Conservation (phyloP, 805 yeast genomes). For the Candida pseudoglaebosa region DNA sequence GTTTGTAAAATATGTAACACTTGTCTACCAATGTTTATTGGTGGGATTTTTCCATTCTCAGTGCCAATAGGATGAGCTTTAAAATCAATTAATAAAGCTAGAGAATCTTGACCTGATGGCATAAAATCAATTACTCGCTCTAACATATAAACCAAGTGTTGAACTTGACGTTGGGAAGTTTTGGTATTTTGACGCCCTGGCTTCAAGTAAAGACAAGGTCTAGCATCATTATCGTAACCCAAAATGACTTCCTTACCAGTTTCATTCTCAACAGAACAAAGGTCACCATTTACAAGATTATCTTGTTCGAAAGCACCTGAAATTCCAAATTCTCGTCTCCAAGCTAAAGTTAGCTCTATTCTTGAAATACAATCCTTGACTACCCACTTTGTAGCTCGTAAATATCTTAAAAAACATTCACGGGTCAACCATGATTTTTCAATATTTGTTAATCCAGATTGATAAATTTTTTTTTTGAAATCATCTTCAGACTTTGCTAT, state of each 20-base stretch:
- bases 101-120: conserved; percentile 95
- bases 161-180: conserved; percentile 87
- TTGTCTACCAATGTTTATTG: conserved; percentile 82
- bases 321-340: conserved; percentile 91
- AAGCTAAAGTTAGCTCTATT: conserved; percentile 70
- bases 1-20: conserved; percentile 91
- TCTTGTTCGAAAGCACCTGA: conserved; percentile 41
- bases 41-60: conserved; percentile 73
- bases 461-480: conserved; percentile 33
- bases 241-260: conserved; percentile 90
- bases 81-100: conserved; percentile 89
- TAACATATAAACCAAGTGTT: conserved; percentile 87
- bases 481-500: conserved; percentile 50
- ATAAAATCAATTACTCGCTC: conserved; percentile 90
- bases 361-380: conserved; percentile 66
- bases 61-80: conserved; percentile 68
- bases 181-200: conserved; percentile 97
- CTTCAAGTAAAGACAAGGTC: conserved; percentile 90
- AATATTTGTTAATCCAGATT: conserved; percentile 21
- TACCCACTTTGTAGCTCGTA: conserved; percentile 93
- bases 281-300: conserved; percentile 49
- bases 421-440: conserved; percentile 93
- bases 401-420: conserved; percentile 85
- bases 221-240: conserved; percentile 83
- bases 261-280: conserved; percentile 66